Percentiles rank a stretch among this genome's conserved stretches.
Conservation (phyloP, 345 rosid genomes). For the Lumnitzera littorea region DNA sequence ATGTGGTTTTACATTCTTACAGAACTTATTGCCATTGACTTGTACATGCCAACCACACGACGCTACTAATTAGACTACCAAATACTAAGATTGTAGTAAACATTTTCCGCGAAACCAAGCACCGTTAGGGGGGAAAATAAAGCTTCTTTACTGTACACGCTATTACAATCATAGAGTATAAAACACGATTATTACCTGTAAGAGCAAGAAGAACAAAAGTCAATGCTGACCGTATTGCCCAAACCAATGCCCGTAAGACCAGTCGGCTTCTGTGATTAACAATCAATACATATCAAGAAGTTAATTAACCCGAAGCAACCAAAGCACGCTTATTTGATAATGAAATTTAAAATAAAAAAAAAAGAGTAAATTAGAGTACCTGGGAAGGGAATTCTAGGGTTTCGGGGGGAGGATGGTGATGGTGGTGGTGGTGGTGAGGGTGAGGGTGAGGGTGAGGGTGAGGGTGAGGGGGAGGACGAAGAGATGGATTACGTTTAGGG, state of each 20-base stretch:
- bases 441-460: background rate
- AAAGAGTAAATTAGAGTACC: slow-evolving; percentile 17
- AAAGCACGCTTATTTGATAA: background rate
- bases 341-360: background rate
- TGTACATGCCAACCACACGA: background rate
- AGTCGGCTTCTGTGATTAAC: slow-evolving; percentile 29
- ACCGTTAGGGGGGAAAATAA: no score
- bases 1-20: no score
- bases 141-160: no score
- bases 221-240: slow-evolving; percentile 58
- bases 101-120: background rate
- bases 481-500: slow-evolving; percentile 30
- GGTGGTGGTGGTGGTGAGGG: slow-evolving; percentile 20
- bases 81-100: background rate
- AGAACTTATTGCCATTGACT: no score
- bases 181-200: slow-evolving; percentile 33
- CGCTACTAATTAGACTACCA: background rate
- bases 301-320: background rate
- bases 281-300: background rate
- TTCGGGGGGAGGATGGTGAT: slow-evolving; percentile 17
- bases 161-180: background rate
- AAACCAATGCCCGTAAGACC: slow-evolving; percentile 45
- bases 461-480: slow-evolving; percentile 28
- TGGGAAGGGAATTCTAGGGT: slow-evolving; percentile 36
- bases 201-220: slow-evolving; percentile 85